Conservation (phyloP, 164 flowering plant genomes). For the Macadamia tetraphylla region DNA sequence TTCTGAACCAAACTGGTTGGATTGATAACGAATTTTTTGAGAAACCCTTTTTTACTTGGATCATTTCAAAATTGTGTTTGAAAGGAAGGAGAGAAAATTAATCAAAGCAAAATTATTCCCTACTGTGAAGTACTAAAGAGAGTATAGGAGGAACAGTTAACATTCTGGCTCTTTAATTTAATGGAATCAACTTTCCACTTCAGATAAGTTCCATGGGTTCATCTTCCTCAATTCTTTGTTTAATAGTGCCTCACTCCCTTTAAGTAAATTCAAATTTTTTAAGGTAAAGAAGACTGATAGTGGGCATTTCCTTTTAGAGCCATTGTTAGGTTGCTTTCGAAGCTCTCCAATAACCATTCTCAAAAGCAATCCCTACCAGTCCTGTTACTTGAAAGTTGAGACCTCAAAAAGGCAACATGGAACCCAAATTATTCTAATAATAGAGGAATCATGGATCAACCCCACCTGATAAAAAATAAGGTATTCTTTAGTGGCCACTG, state of each 20-base stretch:
- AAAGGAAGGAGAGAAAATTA: neutral
- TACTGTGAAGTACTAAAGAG: neutral
- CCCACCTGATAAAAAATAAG: neutral
- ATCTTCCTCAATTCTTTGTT: constrained; percentile 1
- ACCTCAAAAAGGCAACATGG: constrained; percentile 4
- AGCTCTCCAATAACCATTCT: neutral
- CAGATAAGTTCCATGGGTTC: constrained; percentile 1
- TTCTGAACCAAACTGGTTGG: no score
- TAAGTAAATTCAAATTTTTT: neutral
- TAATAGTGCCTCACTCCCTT: constrained; percentile 3
- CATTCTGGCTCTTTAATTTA: neutral
- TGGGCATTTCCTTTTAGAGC: constrained; percentile 51
- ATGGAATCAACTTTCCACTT: neutral
- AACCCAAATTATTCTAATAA: neutral
- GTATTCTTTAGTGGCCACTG: no score
- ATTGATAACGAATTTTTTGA: no score
- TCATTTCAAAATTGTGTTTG: no score
- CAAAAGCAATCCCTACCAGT: constrained; percentile 11
- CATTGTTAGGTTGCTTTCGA: constrained; percentile 18
- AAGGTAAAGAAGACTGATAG: constrained; percentile 17
- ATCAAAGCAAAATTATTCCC: neutral
- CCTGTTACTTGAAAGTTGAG: constrained; percentile 10
- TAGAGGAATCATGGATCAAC: constrained; percentile 4
- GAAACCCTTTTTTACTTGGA: no score
- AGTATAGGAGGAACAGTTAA: neutral